phyloP scores from a whole-genome alignment of 805 yeast species.

The Myxozyma udenii region DNA sequence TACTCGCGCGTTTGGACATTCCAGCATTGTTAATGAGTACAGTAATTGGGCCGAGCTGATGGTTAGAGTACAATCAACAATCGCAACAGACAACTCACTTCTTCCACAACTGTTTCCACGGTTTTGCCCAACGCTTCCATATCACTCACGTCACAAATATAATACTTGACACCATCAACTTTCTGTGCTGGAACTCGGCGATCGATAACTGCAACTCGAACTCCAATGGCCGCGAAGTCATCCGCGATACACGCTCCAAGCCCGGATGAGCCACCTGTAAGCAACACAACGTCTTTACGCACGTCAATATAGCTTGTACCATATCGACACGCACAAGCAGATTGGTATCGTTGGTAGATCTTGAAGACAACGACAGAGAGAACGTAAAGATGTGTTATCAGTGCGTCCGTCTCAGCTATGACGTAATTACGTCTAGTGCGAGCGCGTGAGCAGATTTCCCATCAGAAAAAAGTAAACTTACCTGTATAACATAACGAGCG shows the following conservation, averaged over 20 bases:
- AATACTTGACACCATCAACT: conserved; percentile 50
- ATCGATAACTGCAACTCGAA: conserved; percentile 67
- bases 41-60: conserved; percentile 56
- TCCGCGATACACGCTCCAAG: conserved; percentile 65
- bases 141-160: conserved; percentile 67
- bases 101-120: conserved; percentile 44
- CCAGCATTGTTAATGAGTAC: conserved; percentile 86
- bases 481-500: neutral
- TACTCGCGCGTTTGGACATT: conserved; percentile 52
- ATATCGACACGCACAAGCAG: too few relatives aligned
- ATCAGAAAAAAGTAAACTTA: neutral
- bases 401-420: neutral
- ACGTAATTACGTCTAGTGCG: neutral
- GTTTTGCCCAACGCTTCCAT: conserved; percentile 45
- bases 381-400: conserved; percentile 16
- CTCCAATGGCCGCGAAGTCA: conserved; percentile 43
- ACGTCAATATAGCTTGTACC: neutral
- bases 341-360: conserved; percentile 2
- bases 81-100: conserved; percentile 2
- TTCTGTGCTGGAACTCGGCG: conserved; percentile 40
- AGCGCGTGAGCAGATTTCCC: neutral
- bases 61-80: neutral
- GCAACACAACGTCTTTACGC: conserved; percentile 55
- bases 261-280: conserved; percentile 86
- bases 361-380: conserved; percentile 10